These are phyloP conservation scores for Rhinocladiella mackenziei DNA, from an alignment of 2,329 filamentous ascomycete species.

Conservation along the genomic window DNA sequence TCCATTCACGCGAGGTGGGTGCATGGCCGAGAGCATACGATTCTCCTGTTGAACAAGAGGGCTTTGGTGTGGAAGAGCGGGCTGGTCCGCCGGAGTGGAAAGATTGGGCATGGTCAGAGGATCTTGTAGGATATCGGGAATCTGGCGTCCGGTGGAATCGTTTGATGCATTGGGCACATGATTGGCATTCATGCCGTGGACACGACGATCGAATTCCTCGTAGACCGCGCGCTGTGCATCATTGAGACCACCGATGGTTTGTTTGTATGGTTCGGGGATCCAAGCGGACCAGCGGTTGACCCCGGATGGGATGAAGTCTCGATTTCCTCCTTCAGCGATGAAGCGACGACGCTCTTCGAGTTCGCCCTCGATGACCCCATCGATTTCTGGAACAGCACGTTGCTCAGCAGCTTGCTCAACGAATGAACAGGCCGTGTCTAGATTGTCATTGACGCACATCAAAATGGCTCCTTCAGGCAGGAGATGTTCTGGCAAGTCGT, in stretches of 20 bases:
- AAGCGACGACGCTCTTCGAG: constrained; percentile 75
- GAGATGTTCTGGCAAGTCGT: constrained; percentile 51
- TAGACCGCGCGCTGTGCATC: constrained; percentile 92
- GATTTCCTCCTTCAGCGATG: constrained; percentile 52
- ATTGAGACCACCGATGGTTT: constrained; percentile 78
- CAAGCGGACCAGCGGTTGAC: constrained; percentile 90
- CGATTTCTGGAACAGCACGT: constrained; percentile 87
- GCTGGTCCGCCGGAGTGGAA: constrained; percentile 59
- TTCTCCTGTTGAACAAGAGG: constrained; percentile 49
- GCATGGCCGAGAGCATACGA: constrained; percentile 38
- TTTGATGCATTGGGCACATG: constrained; percentile 55
- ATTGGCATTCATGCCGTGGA: constrained; percentile 57
- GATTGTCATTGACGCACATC: constrained; percentile 98
- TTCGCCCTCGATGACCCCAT: constrained; percentile 82
- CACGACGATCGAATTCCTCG: constrained; percentile 88
- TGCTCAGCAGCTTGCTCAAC: constrained; percentile 96
- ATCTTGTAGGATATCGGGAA: constrained; percentile 61
- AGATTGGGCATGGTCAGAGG: constrained; percentile 59
- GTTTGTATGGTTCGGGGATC: constrained; percentile 88
- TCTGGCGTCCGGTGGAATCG: constrained; percentile 54
- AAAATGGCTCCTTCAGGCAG: constrained; percentile 92
- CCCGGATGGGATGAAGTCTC: constrained; percentile 37
- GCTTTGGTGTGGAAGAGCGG: constrained; percentile 57
- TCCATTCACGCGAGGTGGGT: constrained; percentile 53
- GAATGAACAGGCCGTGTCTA: constrained; percentile 86